Conservation (phyloP, 768 basidiomycete genomes). For the Fibroporia radiculosa region DNA sequence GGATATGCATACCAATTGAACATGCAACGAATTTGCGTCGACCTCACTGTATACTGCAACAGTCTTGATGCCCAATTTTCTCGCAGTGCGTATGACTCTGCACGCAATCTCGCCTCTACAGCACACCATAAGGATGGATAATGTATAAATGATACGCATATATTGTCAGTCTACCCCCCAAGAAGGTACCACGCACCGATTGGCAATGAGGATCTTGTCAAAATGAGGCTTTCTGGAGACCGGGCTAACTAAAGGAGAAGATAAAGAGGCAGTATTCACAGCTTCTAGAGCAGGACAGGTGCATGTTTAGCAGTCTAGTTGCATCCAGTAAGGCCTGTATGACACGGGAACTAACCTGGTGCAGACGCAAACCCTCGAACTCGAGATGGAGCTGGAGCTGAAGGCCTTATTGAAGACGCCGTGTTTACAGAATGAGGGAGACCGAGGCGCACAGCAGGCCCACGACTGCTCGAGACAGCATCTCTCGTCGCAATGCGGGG, state of each 20-base stretch:
- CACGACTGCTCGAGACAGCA: not conserved
- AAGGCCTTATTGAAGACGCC: not conserved
- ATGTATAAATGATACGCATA: not conserved
- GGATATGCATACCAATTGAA: constrained; percentile 58
- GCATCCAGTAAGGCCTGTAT: not conserved
- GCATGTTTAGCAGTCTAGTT: too few species aligned
- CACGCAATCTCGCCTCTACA: constrained; percentile 97
- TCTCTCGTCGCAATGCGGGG: not conserved
- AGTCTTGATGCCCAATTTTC: constrained; percentile 80
- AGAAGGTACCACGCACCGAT: constrained; percentile 42
- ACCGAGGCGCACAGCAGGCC: not conserved
- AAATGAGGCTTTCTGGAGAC: constrained; percentile 58
- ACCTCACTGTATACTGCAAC: constrained; percentile 91
- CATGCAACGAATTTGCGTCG: constrained; percentile 76
- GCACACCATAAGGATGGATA: constrained; percentile 28
- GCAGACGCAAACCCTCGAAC: constrained; percentile 6
- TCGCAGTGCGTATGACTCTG: constrained; percentile 86
- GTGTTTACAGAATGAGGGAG: not conserved
- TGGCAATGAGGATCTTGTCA: constrained; percentile 89
- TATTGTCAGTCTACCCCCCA: not conserved
- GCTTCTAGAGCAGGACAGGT: not conserved
- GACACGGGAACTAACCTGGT: constrained; percentile 2
- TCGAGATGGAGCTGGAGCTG: not conserved
- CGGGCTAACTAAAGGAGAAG: not conserved
- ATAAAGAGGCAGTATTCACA: not conserved